Percentiles rank a stretch among this genome's conserved stretches.
Conservation (phyloP, 2,329 filamentous ascomycete genomes). For the Rosellinia necatrix region DNA sequence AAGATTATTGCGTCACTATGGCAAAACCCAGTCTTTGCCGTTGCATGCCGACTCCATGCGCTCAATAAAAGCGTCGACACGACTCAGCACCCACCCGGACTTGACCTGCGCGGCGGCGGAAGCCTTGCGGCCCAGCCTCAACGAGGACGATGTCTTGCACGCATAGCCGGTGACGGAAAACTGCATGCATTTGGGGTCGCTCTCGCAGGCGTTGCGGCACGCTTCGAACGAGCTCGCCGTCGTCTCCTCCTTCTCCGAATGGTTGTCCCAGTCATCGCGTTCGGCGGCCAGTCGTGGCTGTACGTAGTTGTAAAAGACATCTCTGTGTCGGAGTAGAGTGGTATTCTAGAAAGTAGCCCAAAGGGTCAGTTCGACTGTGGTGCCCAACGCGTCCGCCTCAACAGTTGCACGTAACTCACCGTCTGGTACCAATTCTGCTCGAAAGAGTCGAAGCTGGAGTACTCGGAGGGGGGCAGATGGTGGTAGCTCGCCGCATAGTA, state of each 20-base stretch:
- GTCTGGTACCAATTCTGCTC: constrained; percentile 45
- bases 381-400: not conserved
- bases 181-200: constrained; percentile 37
- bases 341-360: constrained; percentile 27
- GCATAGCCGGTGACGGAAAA: constrained; percentile 37
- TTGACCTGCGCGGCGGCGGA: constrained; percentile 26
- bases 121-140: constrained; percentile 36
- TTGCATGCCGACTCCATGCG: constrained; percentile 35
- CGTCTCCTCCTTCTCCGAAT: constrained; percentile 33
- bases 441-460: constrained; percentile 49
- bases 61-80: constrained; percentile 35
- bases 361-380: constrained; percentile 11
- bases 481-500: constrained; percentile 55
- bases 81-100: constrained; percentile 42
- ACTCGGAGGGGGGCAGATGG: constrained; percentile 49
- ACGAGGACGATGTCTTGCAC: constrained; percentile 35
- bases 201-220: constrained; percentile 36
- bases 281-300: constrained; percentile 32
- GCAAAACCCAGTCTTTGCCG: constrained; percentile 34
- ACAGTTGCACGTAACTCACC: constrained; percentile 36
- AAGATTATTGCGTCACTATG: constrained; percentile 16
- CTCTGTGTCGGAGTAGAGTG: constrained; percentile 37
- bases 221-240: constrained; percentile 32
- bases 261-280: constrained; percentile 41
- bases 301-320: constrained; percentile 39